These are phyloP conservation scores for Plicaturopsis crispa DNA, from an alignment of 768 basidiomycete genomes.

Conservation along the genomic window DNA sequence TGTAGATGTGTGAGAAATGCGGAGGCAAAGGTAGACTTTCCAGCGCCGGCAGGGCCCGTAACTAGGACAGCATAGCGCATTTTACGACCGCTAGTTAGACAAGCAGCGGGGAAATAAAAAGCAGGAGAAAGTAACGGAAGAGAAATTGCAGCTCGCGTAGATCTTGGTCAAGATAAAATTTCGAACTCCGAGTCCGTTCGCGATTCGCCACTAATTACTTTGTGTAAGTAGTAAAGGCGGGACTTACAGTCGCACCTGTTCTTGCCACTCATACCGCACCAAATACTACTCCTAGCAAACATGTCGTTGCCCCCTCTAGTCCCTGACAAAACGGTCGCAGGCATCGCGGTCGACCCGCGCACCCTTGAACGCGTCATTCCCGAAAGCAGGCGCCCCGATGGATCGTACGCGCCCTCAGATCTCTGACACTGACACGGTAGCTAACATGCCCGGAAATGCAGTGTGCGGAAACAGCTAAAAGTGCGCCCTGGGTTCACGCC, in stretches of 20 bases:
- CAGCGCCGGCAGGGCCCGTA: slow-evolving; percentile 96
- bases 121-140: neutral
- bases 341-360: slow-evolving; percentile 79
- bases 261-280: slow-evolving; percentile 2
- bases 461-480: slow-evolving; percentile 81
- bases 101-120: neutral
- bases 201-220: neutral
- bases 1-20: slow-evolving; percentile 86
- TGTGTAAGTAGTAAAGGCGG: neutral
- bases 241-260: neutral
- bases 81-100: neutral
- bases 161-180: neutral
- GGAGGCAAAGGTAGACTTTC: slow-evolving; percentile 90
- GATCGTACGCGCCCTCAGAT: slow-evolving; percentile 47
- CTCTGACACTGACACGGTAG: neutral
- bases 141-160: no score
- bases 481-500: slow-evolving; percentile 92
- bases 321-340: slow-evolving; percentile 62
- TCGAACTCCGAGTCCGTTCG: slow-evolving; percentile 1
- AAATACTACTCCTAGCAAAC: neutral
- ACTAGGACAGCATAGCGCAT: slow-evolving; percentile 90
- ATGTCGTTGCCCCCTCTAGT: slow-evolving; percentile 78
- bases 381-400: slow-evolving; percentile 74
- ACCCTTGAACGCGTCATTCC: slow-evolving; percentile 88
- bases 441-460: slow-evolving; percentile 21